phyloP scores from a whole-genome alignment of 2,329 filamentous ascomycete genomes.

The Venturia carpophila region DNA sequence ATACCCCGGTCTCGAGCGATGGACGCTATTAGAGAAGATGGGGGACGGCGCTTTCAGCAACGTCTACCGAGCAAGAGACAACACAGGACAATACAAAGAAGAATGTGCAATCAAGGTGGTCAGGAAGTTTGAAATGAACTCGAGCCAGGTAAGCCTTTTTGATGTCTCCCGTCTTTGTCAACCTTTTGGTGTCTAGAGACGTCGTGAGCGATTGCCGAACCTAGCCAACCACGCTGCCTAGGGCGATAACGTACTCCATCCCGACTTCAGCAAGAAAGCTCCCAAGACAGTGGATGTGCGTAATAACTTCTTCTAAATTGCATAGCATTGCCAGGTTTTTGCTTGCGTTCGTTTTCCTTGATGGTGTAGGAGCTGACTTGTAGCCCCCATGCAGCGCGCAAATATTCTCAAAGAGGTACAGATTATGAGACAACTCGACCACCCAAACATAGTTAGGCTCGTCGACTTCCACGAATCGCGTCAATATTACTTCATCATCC shows the following conservation, averaged over 20 bases:
- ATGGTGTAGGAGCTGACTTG: slow-evolving; percentile 35
- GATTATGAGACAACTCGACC: slow-evolving; percentile 95
- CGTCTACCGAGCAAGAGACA: slow-evolving; percentile 83
- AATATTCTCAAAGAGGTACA: slow-evolving; percentile 98
- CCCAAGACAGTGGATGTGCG: slow-evolving; percentile 97
- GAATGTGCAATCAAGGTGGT: slow-evolving; percentile 98
- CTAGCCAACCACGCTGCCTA: slow-evolving; percentile 52
- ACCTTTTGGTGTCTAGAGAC: slow-evolving; percentile 20
- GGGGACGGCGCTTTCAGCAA: slow-evolving; percentile 98
- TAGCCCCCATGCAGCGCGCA: slow-evolving; percentile 57
- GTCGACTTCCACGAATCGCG: slow-evolving; percentile 88
- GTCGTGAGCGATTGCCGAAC: slow-evolving; percentile 25
- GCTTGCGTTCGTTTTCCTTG: neutral
- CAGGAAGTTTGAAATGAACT: slow-evolving; percentile 98
- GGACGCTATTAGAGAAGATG: slow-evolving; percentile 91
- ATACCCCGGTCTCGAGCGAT: slow-evolving; percentile 79
- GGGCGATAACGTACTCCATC: slow-evolving; percentile 88
- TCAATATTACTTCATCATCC: slow-evolving; percentile 95
- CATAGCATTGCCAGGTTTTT: slow-evolving; percentile 11
- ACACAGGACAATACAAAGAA: slow-evolving; percentile 54
- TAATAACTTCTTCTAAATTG: slow-evolving; percentile 31
- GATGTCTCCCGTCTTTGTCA: slow-evolving; percentile 3
- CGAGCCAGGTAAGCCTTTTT: slow-evolving; percentile 74
- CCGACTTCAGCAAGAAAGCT: slow-evolving; percentile 81
- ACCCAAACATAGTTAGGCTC: slow-evolving; percentile 91